Base-by-base conservation (phyloP, 257 asterid species). In the Solanum appendiculatum region DNA sequence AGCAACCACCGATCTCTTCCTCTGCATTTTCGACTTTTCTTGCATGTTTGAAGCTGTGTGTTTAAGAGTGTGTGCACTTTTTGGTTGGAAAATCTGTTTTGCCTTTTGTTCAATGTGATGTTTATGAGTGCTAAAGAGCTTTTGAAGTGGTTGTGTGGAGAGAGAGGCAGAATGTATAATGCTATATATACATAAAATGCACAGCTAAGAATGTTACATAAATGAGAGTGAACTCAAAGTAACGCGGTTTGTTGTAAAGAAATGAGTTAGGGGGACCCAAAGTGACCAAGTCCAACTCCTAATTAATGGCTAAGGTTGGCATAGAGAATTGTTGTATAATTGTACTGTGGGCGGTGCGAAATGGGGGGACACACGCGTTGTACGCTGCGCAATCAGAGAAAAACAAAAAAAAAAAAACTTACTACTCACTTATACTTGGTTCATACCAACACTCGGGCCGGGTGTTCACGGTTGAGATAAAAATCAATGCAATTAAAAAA, bases 11-110 rank as follows among this genome's bases (percentile, higher is more conserved):
- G 93, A 87, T 85, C 86, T 88, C 84, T 83, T 90, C 89, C 58
- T 91, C 63, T 89, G 83, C 95, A 94, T 94, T 86, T 29, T 12
- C 27, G 56, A 7, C 29, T 89, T 89, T 68, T 85, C 60, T 83
- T 85, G 87, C 87, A 70, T 48, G 56, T 51, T 12, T 36, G 48
- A 16, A 36, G 31, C 18, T 73, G n/a, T 73, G 48, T 73, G 7
- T 21, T 33, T 73, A 11, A n/a, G 12, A 74, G 82, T 74, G 56
- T 39, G 21, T 23, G 6, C 51, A 39, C 34, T 72, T 74, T 74
- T 68, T 31, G 23, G n/a, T 68, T 74, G 33, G 82, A 74, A 21
- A 21, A 37, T 74, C 31, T 37, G 11, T 74, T 74, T 37, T 23
- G 54, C 7, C 12, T 74, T 74, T 39, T 74, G 82, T 73, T 73